These are phyloP conservation scores for Blastocystis sp. DNA, from an alignment of 352 stramenopile species.

Conservation along the genomic window DNA sequence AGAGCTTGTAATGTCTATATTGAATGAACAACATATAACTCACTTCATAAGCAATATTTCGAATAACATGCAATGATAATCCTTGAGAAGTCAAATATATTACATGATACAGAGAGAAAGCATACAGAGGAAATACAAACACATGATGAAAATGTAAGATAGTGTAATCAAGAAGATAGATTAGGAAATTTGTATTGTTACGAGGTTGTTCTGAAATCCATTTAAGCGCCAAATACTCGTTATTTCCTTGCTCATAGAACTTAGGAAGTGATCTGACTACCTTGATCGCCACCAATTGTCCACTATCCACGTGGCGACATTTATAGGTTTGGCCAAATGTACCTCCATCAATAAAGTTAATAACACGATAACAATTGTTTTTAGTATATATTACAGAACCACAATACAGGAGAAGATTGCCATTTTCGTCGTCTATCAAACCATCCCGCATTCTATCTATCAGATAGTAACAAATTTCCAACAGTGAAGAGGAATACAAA, in stretches of 20 bases:
- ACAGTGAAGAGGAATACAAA: too few species aligned
- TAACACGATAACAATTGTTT: background rate
- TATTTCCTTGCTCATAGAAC: background rate
- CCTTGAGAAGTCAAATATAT: background rate
- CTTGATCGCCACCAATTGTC: background rate
- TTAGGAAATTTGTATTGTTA: background rate
- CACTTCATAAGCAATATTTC: background rate
- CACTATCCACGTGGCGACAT: background rate
- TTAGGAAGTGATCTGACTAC: background rate
- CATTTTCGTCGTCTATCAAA: background rate
- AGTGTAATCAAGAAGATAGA: background rate
- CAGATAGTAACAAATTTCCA: too few species aligned
- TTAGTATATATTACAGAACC: background rate
- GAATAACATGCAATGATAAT: background rate
- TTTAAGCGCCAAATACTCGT: background rate
- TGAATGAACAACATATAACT: too few species aligned
- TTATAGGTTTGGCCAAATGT: background rate
- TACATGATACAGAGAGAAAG: background rate
- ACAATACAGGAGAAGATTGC: background rate
- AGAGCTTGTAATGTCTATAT: slow-evolving; percentile 84
- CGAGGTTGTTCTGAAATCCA: background rate
- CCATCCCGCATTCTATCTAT: too few species aligned
- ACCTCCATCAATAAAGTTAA: background rate
- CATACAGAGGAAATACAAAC: slow-evolving; percentile 4
- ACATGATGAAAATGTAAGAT: background rate